Percentiles rank a stretch among this genome's conserved stretches.
Conservation (phyloP, 176 grass and related monocot genomes). For the Zizania latifolia region DNA sequence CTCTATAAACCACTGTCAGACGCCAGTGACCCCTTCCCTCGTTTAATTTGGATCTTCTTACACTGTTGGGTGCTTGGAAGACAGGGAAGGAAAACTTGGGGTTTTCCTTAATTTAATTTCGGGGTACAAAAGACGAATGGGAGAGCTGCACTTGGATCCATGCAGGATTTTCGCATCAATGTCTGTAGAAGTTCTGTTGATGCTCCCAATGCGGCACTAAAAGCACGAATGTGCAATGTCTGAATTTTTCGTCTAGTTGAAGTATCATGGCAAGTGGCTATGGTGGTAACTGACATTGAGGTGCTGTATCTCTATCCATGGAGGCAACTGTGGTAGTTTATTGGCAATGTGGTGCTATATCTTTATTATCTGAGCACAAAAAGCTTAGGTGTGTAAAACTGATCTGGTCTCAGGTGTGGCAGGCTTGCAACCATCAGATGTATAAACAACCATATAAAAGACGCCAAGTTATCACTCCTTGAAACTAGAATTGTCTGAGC, state of each 20-base stretch:
- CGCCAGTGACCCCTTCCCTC: conserved; percentile 11
- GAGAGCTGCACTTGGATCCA: conserved; percentile 48
- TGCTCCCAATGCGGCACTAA: conserved; percentile 23
- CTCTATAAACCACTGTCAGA: conserved; percentile 34
- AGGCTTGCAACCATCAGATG: conserved; percentile 8
- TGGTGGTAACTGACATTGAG: conserved; percentile 36
- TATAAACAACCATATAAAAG: conserved; percentile 1
- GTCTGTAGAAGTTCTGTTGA: conserved; percentile 49
- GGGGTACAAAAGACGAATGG: conserved; percentile 41
- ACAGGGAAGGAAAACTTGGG: conserved; percentile 74
- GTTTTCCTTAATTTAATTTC: conserved; percentile 15
- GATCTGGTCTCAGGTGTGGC: not conserved
- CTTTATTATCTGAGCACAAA: conserved; percentile 20
- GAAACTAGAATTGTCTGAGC: too few relatives aligned
- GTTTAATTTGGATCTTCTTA: conserved; percentile 60
- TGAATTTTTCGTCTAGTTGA: conserved; percentile 14
- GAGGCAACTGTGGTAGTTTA: too few relatives aligned
- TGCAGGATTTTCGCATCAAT: conserved; percentile 92
- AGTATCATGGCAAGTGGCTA: conserved; percentile 28
- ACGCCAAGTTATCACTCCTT: too few relatives aligned
- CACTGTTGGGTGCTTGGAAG: conserved; percentile 62
- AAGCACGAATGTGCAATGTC: conserved; percentile 26
- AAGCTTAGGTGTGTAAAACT: not conserved
- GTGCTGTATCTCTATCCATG: too few relatives aligned
- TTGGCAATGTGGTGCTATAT: not conserved